Evolutionary conservation across 208 protist genomes (phyloP).

Genomic region (Willaertia magna): DNA sequence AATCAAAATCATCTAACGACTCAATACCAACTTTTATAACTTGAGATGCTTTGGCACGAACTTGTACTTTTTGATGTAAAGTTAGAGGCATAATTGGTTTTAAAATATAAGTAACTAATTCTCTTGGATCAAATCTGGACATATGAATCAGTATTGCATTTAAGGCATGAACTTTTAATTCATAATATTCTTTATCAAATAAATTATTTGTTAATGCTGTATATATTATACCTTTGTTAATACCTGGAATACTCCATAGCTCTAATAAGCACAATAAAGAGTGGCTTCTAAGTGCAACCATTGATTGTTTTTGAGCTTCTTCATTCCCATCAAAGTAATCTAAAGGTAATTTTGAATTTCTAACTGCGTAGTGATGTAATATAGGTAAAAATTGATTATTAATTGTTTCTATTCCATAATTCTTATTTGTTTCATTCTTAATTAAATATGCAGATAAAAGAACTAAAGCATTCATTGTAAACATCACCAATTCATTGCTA

Average conservation of each 20-base stretch:
- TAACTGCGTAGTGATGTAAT: background rate
- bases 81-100: background rate
- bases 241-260: background rate
- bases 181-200: background rate
- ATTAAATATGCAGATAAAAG: background rate
- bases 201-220: background rate
- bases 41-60: background rate
- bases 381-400: background rate
- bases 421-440: background rate
- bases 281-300: background rate
- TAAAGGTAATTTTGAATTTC: background rate
- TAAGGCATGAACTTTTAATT: background rate
- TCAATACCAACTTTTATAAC: background rate
- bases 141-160: conserved; percentile 3
- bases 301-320: background rate
- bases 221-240: background rate
- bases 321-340: background rate
- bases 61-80: background rate
- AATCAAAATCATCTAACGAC: background rate
- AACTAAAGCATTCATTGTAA: background rate
- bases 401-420: background rate
- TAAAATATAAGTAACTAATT: background rate
- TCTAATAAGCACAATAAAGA: background rate
- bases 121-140: background rate
- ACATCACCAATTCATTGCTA: background rate